Evolutionary conservation across 305 asterid genomes (phyloP), one percentile per base, ranked within the genome.

Genomic region (Rubia peregrina): DNA sequence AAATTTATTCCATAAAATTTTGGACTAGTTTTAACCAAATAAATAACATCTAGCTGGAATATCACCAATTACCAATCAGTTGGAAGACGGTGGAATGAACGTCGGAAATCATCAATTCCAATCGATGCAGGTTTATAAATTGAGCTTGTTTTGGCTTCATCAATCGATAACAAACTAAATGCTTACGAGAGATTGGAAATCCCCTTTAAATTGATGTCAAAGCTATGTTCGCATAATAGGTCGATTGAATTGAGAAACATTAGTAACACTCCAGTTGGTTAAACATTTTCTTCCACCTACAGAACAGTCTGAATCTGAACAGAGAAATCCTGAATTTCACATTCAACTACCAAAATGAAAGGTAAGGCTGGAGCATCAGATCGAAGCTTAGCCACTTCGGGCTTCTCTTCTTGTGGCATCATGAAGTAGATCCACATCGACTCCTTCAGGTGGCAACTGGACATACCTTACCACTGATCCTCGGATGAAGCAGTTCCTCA

Each of bases 401-500:
- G 99, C 99, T 84, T 94, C 99, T 82, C 99, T 87, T 85, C 99
- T 86, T 0, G 99, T 94, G 74, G 99, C 99, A 82, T 94, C 99
- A 59, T 94, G 99, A 65, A 94, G 98, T 60, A 94, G 85, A 73
- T 94, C 99, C 1, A 91, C 85, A 56, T 91, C 99, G 72, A 94
- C 97, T 74, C 99, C 99, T 69, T 94, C 99, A 0, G 98, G 98
- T 11, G 99, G 99, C 79, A 94, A 79, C 77, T 94, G 99, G 68
- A 94, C 99, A 33, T 90, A 94, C 77, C 98, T 80, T 62, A 91
- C 99, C 65, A 94, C 98, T 6, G 98, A 94, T 64, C 99, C 99
- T 78, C 99, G 83, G 75, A 94, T 94, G 89, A 94, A 94, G 85
- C 99, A 94, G 80, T 94, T 94, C 66, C 98, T 82, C 75, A 94